Percentiles rank a stretch among this genome's conserved stretches.
These are phyloP conservation scores for Pezicula neosporulosa DNA, from an alignment of 2,329 filamentous ascomycete species.

Conservation along the genomic window DNA sequence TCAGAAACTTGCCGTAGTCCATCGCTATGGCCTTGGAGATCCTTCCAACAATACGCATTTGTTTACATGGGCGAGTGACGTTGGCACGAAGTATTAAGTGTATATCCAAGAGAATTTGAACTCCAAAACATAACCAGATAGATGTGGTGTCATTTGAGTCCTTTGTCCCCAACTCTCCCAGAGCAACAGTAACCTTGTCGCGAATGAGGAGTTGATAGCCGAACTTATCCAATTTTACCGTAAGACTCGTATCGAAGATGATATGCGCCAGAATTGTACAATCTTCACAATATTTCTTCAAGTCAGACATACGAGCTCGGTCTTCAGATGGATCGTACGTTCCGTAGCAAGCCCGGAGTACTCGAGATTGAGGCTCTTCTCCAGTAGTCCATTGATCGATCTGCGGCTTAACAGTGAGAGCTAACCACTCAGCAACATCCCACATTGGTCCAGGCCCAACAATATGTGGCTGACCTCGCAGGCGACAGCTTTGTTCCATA, in stretches of 20 bases:
- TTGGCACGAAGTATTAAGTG: background rate
- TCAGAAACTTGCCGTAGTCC: background rate
- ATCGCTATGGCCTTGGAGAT: background rate
- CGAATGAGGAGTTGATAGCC: background rate
- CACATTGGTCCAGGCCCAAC: background rate
- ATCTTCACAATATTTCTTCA: background rate
- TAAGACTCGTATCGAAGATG: background rate
- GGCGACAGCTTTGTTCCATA: background rate
- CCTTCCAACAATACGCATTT: background rate
- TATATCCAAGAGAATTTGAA: constrained; percentile 1
- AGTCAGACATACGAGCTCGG: background rate
- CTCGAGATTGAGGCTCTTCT: background rate
- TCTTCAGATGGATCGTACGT: background rate
- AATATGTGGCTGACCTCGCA: background rate
- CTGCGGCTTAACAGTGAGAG: background rate
- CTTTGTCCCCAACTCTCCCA: background rate
- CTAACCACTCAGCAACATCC: background rate
- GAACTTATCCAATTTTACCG: background rate
- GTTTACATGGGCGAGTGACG: background rate
- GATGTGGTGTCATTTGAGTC: background rate
- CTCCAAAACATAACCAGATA: background rate
- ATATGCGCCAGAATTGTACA: background rate
- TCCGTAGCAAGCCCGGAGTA: background rate
- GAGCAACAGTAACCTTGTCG: background rate
- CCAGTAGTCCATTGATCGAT: background rate